A percentile compares a stretch with the other conserved stretches of the same genome.
These are phyloP conservation scores for Meyerozyma sp. DNA, from an alignment of 1,139 yeast species.

Conservation along the genomic window DNA sequence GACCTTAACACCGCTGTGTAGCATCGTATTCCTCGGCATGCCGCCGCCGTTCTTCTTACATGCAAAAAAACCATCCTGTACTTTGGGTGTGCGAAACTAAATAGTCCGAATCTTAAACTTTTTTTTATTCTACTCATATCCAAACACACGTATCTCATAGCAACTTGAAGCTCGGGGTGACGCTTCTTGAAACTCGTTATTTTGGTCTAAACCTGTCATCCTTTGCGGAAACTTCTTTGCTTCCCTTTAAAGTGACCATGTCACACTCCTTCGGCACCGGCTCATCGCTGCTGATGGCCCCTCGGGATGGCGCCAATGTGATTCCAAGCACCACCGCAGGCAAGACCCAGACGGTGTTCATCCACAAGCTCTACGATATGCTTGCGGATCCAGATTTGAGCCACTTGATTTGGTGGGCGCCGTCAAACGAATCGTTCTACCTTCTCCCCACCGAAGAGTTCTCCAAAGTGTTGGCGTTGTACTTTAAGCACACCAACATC, in stretches of 20 bases:
- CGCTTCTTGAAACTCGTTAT: too few species aligned
- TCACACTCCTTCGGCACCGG: neutral
- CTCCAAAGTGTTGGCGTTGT: constrained; percentile 54
- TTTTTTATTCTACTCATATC: neutral
- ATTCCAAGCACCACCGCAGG: constrained; percentile 22
- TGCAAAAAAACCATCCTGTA: neutral
- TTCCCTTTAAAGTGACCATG: neutral
- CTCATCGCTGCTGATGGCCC: neutral
- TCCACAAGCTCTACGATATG: constrained; percentile 61
- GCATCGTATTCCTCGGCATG: neutral
- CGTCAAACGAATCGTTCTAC: constrained; percentile 37
- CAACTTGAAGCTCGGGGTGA: too few species aligned
- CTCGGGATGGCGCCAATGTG: neutral
- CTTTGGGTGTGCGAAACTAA: constrained; percentile 1
- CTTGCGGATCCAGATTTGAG: constrained; percentile 47
- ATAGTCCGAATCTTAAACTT: neutral
- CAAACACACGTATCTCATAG: neutral
- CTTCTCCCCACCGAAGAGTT: constrained; percentile 53
- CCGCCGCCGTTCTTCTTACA: neutral
- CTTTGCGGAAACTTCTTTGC: neutral
- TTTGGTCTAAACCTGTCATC: too few species aligned
- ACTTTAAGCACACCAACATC: constrained; percentile 73
- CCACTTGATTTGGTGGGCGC: constrained; percentile 52
- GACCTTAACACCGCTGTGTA: too few species aligned
- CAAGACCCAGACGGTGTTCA: constrained; percentile 52